Evolutionary conservation across 78 protist genomes (phyloP), one percentile per base, ranked within the genome.

Genomic region (Monosiga brevicollis): DNA sequence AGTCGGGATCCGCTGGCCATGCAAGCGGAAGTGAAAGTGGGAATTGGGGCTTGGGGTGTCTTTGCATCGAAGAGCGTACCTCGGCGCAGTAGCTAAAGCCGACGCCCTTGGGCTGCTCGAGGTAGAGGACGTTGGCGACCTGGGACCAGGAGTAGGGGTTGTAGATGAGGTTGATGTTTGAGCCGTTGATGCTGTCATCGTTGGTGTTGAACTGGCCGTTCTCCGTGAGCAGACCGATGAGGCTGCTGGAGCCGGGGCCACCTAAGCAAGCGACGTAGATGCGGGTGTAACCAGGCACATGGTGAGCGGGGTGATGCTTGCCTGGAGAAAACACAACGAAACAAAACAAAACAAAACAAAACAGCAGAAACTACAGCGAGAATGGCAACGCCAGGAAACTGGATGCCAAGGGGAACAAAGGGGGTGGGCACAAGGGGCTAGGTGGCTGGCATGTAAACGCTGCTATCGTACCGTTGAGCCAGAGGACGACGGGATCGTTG

Each of bases 391-490:
- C 22, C n/a, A 22, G 71, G n/a, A 55, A 55, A 55, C 71, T 55
- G 71, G 71, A 23, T 55, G 71, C 71, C 71, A 22, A 55, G 71
- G 22, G 71, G 71, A 55, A 22, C 71, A 55, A 22, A 55, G n/a
- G n/a, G n/a, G n/a, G n/a, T n/a, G n/a, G n/a, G n/a, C n/a, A n/a
- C n/a, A n/a, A n/a, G n/a, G n/a, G n/a, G n/a, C n/a, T n/a, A n/a
- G n/a, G n/a, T n/a, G n/a, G n/a, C n/a, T n/a, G n/a, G n/a, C n/a
- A n/a, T n/a, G n/a, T n/a, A n/a, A n/a, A n/a, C n/a, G n/a, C n/a
- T n/a, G n/a, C n/a, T n/a, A n/a, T n/a, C n/a, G n/a, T n/a, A 22
- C 92, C 94, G 24, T 84, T 87, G 72, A 87, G 40, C 91, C 90
- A 91, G 43, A 89, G 79, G 29, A 87, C 86, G 32, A 89, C 76